Evolutionary conservation across 192 early-diverging fungal species (phyloP).

Genomic region (Anaeromyces robustus): DNA sequence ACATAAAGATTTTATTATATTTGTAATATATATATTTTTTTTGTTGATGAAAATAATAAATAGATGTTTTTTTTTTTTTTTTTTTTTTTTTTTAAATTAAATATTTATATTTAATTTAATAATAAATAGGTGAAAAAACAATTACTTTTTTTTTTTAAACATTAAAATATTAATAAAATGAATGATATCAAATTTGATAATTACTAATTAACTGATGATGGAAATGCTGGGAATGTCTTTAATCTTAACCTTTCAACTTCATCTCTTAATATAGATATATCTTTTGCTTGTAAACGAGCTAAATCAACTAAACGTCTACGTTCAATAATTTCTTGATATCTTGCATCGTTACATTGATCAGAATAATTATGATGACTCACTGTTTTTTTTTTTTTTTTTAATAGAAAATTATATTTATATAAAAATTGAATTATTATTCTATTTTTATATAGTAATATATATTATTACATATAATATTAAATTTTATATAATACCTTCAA

Average conservation of each 20-base stretch:
- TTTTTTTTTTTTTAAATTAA: too few species aligned
- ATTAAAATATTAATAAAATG: too few species aligned
- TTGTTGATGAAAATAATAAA: too few species aligned
- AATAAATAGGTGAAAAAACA: too few species aligned
- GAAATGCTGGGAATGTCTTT: conserved; percentile 43
- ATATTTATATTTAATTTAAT: too few species aligned
- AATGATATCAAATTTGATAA: too few species aligned
- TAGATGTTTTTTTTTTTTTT: too few species aligned
- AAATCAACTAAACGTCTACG: conserved; percentile 30
- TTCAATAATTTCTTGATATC: conserved; percentile 19
- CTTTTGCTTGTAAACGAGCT: conserved; percentile 42
- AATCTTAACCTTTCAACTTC: conserved; percentile 37
- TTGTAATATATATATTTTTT: too few species aligned
- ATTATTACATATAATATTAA: not conserved
- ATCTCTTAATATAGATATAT: conserved; percentile 35
- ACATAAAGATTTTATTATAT: too few species aligned
- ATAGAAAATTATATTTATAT: too few species aligned
- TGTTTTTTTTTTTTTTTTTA: too few species aligned
- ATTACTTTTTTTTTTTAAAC: too few species aligned
- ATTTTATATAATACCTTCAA: conserved; percentile 12
- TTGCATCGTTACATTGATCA: not conserved
- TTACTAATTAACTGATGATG: conserved; percentile 5
- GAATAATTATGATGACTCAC: not conserved
- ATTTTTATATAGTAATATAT: not conserved
- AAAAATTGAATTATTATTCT: not conserved